Percentiles rank a stretch among this genome's conserved stretches.
These are phyloP conservation scores for Gymnopus androsaceus DNA, from an alignment of 1,284 basidiomycete species.

Conservation along the genomic window DNA sequence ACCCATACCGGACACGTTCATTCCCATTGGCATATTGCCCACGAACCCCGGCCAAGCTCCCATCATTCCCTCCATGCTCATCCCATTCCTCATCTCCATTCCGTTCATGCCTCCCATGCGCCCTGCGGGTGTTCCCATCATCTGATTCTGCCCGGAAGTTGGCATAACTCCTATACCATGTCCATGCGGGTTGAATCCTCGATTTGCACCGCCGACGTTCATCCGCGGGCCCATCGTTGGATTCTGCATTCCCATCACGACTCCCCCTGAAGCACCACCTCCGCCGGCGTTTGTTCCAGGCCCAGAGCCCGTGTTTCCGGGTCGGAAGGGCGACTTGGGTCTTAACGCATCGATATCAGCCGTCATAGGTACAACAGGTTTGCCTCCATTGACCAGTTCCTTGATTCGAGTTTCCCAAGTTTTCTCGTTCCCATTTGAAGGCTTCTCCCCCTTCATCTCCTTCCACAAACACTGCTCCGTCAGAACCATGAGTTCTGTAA, in stretches of 20 bases:
- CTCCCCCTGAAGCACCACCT: slow-evolving; percentile 22
- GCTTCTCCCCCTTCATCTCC: slow-evolving; percentile 46
- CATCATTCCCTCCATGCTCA: slow-evolving; percentile 32
- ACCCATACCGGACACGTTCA: slow-evolving; percentile 22
- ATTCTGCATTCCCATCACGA: slow-evolving; percentile 19
- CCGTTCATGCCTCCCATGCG: slow-evolving; percentile 25
- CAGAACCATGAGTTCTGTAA: slow-evolving; percentile 33
- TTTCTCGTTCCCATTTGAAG: slow-evolving; percentile 55
- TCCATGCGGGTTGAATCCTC: slow-evolving; percentile 9
- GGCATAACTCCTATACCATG: slow-evolving; percentile 15
- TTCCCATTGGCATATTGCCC: slow-evolving; percentile 34
- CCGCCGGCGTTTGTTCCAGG: background rate
- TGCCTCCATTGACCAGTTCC: slow-evolving; percentile 52
- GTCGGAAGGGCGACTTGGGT: slow-evolving; percentile 78
- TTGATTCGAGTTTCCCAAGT: slow-evolving; percentile 62
- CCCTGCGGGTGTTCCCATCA: slow-evolving; percentile 49
- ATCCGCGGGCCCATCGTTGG: slow-evolving; percentile 24
- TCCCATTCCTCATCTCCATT: slow-evolving; percentile 29
- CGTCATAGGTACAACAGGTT: slow-evolving; percentile 68
- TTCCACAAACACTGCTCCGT: slow-evolving; percentile 36
- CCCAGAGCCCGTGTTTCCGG: slow-evolving; percentile 24
- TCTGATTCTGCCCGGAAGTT: slow-evolving; percentile 37
- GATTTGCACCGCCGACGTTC: slow-evolving; percentile 16
- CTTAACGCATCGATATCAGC: slow-evolving; percentile 84
- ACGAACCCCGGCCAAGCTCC: slow-evolving; percentile 26